A percentile compares a stretch with the other conserved stretches of the same genome.
These are phyloP conservation scores for Mentha longifolia DNA, from an alignment of 257 asterid species.

Conservation along the genomic window DNA sequence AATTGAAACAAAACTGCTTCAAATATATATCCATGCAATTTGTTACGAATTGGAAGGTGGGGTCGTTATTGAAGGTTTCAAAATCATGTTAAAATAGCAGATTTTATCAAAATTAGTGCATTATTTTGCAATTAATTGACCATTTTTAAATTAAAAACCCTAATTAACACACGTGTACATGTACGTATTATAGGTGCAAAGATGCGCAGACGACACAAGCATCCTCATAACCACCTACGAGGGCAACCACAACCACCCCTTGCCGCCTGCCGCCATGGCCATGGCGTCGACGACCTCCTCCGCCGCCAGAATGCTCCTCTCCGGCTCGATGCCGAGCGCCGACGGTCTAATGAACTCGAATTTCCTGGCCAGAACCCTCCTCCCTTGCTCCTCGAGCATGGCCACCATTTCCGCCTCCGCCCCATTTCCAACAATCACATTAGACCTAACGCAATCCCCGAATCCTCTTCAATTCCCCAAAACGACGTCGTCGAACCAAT, in stretches of 20 bases:
- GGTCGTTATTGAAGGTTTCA: no score
- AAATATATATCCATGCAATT: not conserved
- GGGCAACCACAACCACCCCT: constrained; percentile 91
- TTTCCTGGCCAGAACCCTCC: constrained; percentile 73
- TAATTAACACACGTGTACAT: not conserved
- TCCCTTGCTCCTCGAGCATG: constrained; percentile 88
- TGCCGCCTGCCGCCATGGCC: constrained; percentile 97
- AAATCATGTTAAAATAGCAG: no score
- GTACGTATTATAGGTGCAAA: constrained; percentile 64
- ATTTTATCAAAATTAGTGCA: not conserved
- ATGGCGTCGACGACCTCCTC: constrained; percentile 98
- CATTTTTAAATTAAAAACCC: not conserved
- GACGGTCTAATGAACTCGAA: constrained; percentile 83
- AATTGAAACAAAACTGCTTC: no score
- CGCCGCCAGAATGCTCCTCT: constrained; percentile 86
- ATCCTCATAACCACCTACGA: constrained; percentile 88
- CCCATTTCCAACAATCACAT: constrained; percentile 89
- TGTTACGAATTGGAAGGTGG: no score
- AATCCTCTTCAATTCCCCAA: constrained; percentile 57
- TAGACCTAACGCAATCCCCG: constrained; percentile 87
- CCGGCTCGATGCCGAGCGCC: constrained; percentile 90
- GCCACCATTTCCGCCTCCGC: constrained; percentile 96
- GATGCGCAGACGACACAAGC: constrained; percentile 80
- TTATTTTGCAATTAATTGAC: no score
- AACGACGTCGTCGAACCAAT: constrained; percentile 46